These are phyloP conservation scores for Forsythia suspensa DNA, from an alignment of 257 asterid genomes.

Conservation along the genomic window DNA sequence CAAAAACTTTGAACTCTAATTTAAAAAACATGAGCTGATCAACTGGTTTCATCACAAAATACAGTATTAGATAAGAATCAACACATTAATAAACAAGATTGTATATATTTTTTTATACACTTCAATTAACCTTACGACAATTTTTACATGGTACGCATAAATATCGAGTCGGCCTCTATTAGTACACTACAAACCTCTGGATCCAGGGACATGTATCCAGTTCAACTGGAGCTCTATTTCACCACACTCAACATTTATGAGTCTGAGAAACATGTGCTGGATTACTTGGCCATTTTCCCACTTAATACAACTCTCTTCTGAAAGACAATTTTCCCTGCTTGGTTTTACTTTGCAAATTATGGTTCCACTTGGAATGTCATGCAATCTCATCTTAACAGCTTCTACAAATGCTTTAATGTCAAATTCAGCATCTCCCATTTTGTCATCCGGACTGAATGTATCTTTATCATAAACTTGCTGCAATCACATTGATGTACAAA, in stretches of 20 bases:
- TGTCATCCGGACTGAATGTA: slow-evolving; percentile 17
- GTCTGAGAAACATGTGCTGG: slow-evolving; percentile 36
- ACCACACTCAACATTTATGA: slow-evolving; percentile 42
- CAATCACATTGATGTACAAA: not conserved
- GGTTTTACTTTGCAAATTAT: slow-evolving; percentile 35
- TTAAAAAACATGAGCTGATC: not conserved
- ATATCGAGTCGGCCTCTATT: not conserved
- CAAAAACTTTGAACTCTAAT: not conserved
- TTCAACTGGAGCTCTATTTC: slow-evolving; percentile 40
- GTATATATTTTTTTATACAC: not conserved
- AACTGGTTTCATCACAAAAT: no score
- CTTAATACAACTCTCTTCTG: slow-evolving; percentile 41
- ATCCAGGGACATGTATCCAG: slow-evolving; percentile 46
- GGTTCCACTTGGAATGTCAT: slow-evolving; percentile 36
- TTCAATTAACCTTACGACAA: not conserved
- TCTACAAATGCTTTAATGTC: slow-evolving; percentile 36
- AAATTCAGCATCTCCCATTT: slow-evolving; percentile 19
- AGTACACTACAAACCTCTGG: slow-evolving; percentile 23
- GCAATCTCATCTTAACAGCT: slow-evolving; percentile 24
- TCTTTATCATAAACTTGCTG: slow-evolving; percentile 23
- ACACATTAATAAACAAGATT: not conserved
- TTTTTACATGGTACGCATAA: not conserved
- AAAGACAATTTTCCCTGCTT: slow-evolving; percentile 35
- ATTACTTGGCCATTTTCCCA: slow-evolving; percentile 37
- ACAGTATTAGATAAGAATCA: no score